Evolutionary conservation across 169 alveolate genomes (phyloP), one percentile per base, ranked within the genome.

Genomic region (Ophryocystis elektroscirrha): DNA sequence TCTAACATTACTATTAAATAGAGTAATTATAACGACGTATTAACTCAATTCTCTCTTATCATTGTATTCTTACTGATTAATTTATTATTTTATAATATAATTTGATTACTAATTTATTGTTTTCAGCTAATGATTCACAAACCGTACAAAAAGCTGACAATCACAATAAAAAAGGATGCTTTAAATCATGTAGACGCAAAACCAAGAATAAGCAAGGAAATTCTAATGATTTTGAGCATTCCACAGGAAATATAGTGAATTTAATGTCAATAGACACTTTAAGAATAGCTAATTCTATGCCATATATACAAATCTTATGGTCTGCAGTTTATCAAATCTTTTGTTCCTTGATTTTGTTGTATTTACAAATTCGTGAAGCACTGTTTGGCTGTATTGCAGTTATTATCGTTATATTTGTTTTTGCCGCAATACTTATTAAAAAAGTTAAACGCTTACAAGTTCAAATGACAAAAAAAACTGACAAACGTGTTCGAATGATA

Each of bases 301-400:
- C 26, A 5, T 54, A 54, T 22, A 2, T 54, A 12, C 62, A 54
- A 41, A 24, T 37, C 2, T 45, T 54, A 20, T 54, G 62, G 62
- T 54, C 53, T 5, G 62, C 37, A 0, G 55, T 54, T 12, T 24
- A 36, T 7, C 62, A 54, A 42, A 44, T 54, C 25, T 12, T 32
- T 12, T 12, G 12, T 32, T 12, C n/a, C n/a, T 12, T n/a, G 39
- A n/a, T 32, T 12, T 12, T 32, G 39, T 32, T 32, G 39, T 32
- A 32, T n/a, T 12, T 12, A n/a, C 39, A 32, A n/a, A 12, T 32
- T 12, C 18, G 39, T 32, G 18, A 12, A 32, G 12, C 39, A n/a
- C n/a, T n/a, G 18, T 32, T 32, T n/a, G 39, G 39, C n/a, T 12
- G 39, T n/a, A 32, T 32, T 32, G 39, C 39, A n/a, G 39, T 32